Conservation (phyloP, 1,139 yeast species). For the Suzukiozyma palmioleophila region DNA sequence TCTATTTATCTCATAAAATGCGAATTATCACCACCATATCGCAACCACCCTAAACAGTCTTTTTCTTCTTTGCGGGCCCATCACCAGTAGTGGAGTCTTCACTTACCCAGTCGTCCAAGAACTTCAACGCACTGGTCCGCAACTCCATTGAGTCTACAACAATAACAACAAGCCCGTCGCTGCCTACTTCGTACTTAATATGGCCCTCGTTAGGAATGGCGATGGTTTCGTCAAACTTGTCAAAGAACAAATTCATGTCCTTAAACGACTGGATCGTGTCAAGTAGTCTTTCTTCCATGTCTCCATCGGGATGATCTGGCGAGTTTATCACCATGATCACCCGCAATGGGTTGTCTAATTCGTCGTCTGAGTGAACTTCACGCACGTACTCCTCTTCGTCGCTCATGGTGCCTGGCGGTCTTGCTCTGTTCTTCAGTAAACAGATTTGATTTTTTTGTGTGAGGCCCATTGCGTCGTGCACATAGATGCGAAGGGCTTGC, state of each 20-base stretch:
- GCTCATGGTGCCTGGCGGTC: constrained; percentile 11
- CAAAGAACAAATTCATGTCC: constrained; percentile 56
- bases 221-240: constrained; percentile 53
- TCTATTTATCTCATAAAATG: no score
- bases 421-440: no score
- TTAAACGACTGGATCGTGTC: constrained; percentile 43
- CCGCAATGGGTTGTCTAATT: constrained; percentile 41
- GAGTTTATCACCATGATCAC: constrained; percentile 37
- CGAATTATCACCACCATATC: no score
- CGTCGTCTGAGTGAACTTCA: constrained; percentile 17
- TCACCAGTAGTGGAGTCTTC: constrained; percentile 9
- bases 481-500: no score
- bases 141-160: constrained; percentile 40
- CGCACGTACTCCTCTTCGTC: constrained; percentile 2
- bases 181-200: constrained; percentile 67
- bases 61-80: constrained; percentile 6
- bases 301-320: constrained; percentile 29
- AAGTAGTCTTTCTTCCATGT: constrained; percentile 49
- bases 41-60: constrained; percentile 4
- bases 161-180: constrained; percentile 65
- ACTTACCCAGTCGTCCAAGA: constrained; percentile 28
- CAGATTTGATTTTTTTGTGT: no score
- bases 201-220: constrained; percentile 66
- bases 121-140: constrained; percentile 27
- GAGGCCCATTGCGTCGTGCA: no score